Percentiles rank a stretch among this genome's conserved stretches.
Conservation (phyloP, 2,329 filamentous ascomycete species). For the Aspergillus texensis region DNA sequence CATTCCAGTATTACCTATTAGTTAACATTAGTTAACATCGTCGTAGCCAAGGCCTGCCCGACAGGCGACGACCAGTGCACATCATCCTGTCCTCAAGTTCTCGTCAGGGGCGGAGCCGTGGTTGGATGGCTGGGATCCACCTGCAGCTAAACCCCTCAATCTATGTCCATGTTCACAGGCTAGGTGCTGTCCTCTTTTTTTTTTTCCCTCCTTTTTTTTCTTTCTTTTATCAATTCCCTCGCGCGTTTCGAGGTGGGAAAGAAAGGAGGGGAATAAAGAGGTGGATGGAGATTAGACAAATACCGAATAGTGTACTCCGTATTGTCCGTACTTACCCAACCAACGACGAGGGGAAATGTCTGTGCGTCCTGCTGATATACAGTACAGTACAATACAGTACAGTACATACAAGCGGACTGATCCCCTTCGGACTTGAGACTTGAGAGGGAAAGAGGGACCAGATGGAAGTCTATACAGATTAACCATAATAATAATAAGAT, state of each 20-base stretch:
- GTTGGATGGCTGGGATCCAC: conserved; percentile 23
- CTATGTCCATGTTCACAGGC: conserved; percentile 5
- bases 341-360: neutral
- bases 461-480: conserved; percentile 3
- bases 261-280: neutral
- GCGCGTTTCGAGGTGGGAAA: neutral
- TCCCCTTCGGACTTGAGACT: neutral
- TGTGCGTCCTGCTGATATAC: neutral
- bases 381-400: neutral
- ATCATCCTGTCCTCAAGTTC: conserved; percentile 18
- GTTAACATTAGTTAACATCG: conserved; percentile 1
- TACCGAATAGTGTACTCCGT: neutral
- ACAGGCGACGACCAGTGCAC: conserved; percentile 23
- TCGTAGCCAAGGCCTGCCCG: conserved; percentile 6
- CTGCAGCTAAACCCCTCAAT: conserved; percentile 24
- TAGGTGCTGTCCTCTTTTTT: conserved; percentile 3
- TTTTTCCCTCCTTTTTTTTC: neutral
- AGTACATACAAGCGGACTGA: neutral
- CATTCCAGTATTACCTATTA: neutral
- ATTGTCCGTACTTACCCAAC: neutral
- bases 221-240: neutral
- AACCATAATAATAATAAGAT: conserved; percentile 7
- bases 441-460: neutral
- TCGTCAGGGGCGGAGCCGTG: conserved; percentile 23
- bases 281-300: neutral